Evolutionary conservation across 495 filamentous ascomycete species (phyloP).

Genomic region (Podospora anserina): DNA sequence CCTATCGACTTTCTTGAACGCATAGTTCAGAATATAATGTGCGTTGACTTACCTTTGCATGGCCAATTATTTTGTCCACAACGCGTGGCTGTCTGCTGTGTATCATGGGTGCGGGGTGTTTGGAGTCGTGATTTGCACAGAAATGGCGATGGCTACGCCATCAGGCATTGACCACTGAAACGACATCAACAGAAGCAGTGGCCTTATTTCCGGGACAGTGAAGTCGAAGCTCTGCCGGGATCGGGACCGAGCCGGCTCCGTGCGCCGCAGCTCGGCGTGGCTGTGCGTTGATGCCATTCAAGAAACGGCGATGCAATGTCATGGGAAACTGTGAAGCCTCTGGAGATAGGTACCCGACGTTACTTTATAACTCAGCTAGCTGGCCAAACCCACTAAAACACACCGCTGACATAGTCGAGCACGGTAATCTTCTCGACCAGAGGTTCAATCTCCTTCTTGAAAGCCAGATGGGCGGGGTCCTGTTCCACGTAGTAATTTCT

Average conservation of each 20-base stretch:
- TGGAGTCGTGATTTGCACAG: constrained; percentile 24
- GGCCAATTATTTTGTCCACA: too few species aligned
- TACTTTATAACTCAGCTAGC: too few species aligned
- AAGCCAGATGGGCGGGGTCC: constrained; percentile 51
- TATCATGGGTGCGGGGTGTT: background rate
- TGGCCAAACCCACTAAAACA: constrained; percentile 22
- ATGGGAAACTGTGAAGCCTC: background rate
- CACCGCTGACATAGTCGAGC: constrained; percentile 43
- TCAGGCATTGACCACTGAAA: constrained; percentile 12
- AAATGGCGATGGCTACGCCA: constrained; percentile 24
- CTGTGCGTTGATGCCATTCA: background rate
- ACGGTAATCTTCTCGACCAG: constrained; percentile 43
- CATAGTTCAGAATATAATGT: too few species aligned
- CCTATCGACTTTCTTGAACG: too few species aligned
- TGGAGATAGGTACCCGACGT: background rate
- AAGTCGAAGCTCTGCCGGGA: background rate
- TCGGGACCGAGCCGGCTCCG: constrained; percentile 12
- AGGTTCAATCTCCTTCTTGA: constrained; percentile 38
- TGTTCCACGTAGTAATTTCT: constrained; percentile 53
- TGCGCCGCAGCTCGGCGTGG: background rate
- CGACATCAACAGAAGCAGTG: background rate
- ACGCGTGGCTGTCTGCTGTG: background rate
- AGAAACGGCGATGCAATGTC: background rate
- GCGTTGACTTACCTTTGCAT: too few species aligned
- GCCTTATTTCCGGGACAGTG: constrained; percentile 2